These are phyloP conservation scores for Mrakia blollopis DNA, from an alignment of 768 basidiomycete genomes.

Conservation along the genomic window DNA sequence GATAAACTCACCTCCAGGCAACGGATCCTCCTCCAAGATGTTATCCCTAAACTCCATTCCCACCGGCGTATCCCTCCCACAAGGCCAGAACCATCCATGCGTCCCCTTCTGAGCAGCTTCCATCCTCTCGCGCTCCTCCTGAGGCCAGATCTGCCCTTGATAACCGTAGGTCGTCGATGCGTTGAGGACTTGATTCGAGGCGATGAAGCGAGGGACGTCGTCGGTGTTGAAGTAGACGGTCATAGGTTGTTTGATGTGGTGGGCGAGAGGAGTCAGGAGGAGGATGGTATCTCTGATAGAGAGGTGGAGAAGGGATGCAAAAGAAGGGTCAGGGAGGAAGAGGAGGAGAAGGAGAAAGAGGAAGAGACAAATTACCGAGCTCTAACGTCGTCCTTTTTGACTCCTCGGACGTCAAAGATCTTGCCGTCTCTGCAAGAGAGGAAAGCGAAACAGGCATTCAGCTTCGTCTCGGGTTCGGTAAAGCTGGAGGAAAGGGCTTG, in stretches of 20 bases:
- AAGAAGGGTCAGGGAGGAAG: neutral
- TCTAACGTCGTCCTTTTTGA: neutral
- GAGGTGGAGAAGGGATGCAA: neutral
- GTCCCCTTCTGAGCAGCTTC: slow-evolving; percentile 19
- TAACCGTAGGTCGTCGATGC: slow-evolving; percentile 15
- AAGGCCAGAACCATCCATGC: slow-evolving; percentile 16
- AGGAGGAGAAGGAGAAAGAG: neutral
- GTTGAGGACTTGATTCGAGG: slow-evolving; percentile 19
- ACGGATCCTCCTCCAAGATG: slow-evolving; percentile 6
- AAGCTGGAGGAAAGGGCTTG: neutral
- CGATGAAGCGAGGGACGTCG: slow-evolving; percentile 20
- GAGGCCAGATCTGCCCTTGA: slow-evolving; percentile 10
- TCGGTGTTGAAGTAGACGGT: slow-evolving; percentile 28
- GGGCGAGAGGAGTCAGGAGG: slow-evolving; percentile 16
- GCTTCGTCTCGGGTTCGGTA: neutral
- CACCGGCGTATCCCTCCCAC: slow-evolving; percentile 10
- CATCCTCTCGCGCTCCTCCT: slow-evolving; percentile 2
- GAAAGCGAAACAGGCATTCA: neutral
- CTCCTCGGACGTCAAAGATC: slow-evolving; percentile 10
- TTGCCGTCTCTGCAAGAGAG: slow-evolving; percentile 3
- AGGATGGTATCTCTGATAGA: slow-evolving; percentile 3
- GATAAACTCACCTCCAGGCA: neutral
- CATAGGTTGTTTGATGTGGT: slow-evolving; percentile 1
- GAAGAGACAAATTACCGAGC: neutral
- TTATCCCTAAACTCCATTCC: slow-evolving; percentile 1